Conservation (phyloP, 2,329 filamentous ascomycete genomes). For the Aspergillus hortae region DNA sequence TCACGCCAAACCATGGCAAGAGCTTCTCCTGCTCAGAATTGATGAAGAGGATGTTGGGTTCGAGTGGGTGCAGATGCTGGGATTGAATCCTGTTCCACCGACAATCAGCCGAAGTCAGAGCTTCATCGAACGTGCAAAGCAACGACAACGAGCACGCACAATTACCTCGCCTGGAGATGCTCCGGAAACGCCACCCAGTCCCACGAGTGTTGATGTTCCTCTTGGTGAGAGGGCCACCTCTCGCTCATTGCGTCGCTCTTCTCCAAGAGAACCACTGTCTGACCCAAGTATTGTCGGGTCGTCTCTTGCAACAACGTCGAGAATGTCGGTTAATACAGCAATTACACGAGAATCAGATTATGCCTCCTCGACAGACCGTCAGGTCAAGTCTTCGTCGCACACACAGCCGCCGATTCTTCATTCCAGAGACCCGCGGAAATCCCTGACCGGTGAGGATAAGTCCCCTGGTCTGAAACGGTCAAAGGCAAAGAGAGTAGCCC, state of each 20-base stretch:
- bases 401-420: constrained; percentile 30
- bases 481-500: constrained; percentile 40
- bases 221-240: constrained; percentile 56
- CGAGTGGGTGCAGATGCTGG: constrained; percentile 88
- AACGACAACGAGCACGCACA: constrained; percentile 27
- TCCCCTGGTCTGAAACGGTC: constrained; percentile 36
- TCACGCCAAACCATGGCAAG: constrained; percentile 68
- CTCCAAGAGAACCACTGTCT: constrained; percentile 26
- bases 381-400: constrained; percentile 19
- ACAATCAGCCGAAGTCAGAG: constrained; percentile 53
- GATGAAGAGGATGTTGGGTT: constrained; percentile 72
- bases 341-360: constrained; percentile 34
- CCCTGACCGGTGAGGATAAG: constrained; percentile 25
- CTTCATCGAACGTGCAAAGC: constrained; percentile 46
- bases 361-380: constrained; percentile 20
- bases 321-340: constrained; percentile 27
- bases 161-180: constrained; percentile 18
- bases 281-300: constrained; percentile 31
- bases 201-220: constrained; percentile 57
- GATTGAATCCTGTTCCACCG: constrained; percentile 61
- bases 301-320: constrained; percentile 22
- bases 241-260: constrained; percentile 41
- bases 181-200: constrained; percentile 44
- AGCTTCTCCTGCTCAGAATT: constrained; percentile 73
- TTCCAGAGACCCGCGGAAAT: constrained; percentile 24